phyloP scores from a whole-genome alignment of 2,329 filamentous ascomycete species.

The Ophiostoma triangulosporum region DNA sequence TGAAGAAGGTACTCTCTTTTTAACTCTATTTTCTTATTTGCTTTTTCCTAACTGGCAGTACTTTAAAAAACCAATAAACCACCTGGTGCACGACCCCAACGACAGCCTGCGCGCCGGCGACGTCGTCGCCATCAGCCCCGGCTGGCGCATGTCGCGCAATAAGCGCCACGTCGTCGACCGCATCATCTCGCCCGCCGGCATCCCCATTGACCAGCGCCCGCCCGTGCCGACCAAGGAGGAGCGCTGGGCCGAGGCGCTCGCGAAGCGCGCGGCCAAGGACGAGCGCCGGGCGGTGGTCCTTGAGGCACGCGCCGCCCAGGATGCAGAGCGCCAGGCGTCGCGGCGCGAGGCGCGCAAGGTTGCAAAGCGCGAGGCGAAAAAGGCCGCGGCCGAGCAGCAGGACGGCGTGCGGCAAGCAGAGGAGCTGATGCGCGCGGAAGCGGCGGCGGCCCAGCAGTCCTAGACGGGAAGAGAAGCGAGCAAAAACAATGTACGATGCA shows the following conservation, averaged over 20 bases:
- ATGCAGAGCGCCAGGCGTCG: conserved; percentile 2
- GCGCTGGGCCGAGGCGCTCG: conserved; percentile 39
- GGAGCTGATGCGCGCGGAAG: not conserved
- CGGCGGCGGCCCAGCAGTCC: not conserved
- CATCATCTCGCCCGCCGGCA: conserved; percentile 58
- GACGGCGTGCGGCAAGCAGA: conserved; percentile 3
- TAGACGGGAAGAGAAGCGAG: not conserved
- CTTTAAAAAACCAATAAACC: conserved; percentile 49
- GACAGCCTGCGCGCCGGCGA: conserved; percentile 62
- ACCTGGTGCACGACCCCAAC: conserved; percentile 68
- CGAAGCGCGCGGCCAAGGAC: conserved; percentile 43
- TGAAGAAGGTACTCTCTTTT: conserved; percentile 75
- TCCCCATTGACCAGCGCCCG: conserved; percentile 48
- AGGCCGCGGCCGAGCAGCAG: not conserved
- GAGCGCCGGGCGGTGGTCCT: conserved; percentile 31
- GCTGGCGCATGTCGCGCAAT: conserved; percentile 49
- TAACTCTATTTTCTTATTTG: conserved; percentile 10
- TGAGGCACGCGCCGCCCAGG: conserved; percentile 13
- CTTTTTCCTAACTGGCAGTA: conserved; percentile 26
- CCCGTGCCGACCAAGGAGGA: conserved; percentile 53
- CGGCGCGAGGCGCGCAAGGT: conserved; percentile 8
- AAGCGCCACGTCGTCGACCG: conserved; percentile 63
- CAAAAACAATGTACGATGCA: not conserved
- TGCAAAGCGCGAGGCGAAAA: conserved; percentile 1
- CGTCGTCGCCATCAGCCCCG: conserved; percentile 55